Evolutionary conservation across 805 yeast genomes (phyloP), one percentile per base, ranked within the genome.

Genomic region (Cyberlindnera misumaiensis): DNA sequence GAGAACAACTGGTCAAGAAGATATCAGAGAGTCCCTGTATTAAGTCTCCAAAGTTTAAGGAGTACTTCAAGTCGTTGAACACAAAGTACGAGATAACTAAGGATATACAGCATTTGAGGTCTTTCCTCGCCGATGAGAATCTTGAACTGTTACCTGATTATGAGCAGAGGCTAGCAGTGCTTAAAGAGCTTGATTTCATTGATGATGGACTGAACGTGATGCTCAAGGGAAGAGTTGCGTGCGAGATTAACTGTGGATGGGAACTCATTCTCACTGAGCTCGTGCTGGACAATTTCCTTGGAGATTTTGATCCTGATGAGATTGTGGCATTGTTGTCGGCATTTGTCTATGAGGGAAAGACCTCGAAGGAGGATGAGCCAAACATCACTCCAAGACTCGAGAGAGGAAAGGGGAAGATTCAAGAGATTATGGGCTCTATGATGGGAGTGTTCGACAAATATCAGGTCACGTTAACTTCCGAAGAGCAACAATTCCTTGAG

Each of bases 231-330:
- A 69, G 97, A 44, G 95, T 86, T 34, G 95, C 94, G 0, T 93
- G 95, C 64, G 98, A 93, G 52, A 72, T 86, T 41, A 85, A 84
- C 56, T 73, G 87, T 18, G 97, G 97, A 0, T 87, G 89, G 76
- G 98, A 93, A 60, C 68, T 89, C 40, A 81, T 83, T 3, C 58
- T 93, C 10, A 90, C 98, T 0, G 98, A 93, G 59, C 68, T 93
- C 39, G 76, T 93, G 13, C 68, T 93, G 50, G 95, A 90, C 53
- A 93, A 93, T 61, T 88, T 90, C 65, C 65, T 93, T 45, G 95
- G 90, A 24, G 94, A 87, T 41, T 89, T 84, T 56, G 94, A 89
- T 46, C 88, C 97, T 1, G 96, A 88, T 54, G 98, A 93, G 60
- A 88, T 93, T 45, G 97, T 89, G n/a, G 97, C 97, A 0, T 66